Conservation (phyloP, 352 stramenopile species). For the Phytopythium ostracodes region DNA sequence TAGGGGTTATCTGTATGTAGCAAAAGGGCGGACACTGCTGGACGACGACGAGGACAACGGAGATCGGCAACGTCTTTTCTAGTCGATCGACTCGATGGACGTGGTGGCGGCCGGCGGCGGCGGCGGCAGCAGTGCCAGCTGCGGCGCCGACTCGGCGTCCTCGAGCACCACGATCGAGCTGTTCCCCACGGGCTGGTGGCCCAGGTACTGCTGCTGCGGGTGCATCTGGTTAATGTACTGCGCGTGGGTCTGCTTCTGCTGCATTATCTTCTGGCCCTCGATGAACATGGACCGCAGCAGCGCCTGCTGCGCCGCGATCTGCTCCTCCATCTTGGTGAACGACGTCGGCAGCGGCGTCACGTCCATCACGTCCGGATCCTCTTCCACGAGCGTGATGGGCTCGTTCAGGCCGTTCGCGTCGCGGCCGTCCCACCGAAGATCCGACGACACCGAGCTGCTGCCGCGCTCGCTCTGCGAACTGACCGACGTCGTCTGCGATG, state of each 20-base stretch:
- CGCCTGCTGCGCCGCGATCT: constrained; percentile 69
- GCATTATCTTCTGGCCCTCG: constrained; percentile 76
- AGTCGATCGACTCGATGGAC: constrained; percentile 31
- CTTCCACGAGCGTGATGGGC: constrained; percentile 29
- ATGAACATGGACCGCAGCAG: constrained; percentile 69
- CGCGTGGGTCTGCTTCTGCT: constrained; percentile 26
- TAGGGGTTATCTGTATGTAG: no score
- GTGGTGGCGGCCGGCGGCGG: constrained; percentile 18
- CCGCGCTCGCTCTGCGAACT: constrained; percentile 31
- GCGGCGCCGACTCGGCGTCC: constrained; percentile 9
- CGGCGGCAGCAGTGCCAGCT: constrained; percentile 17
- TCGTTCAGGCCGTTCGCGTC: constrained; percentile 13
- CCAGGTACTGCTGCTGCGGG: constrained; percentile 32
- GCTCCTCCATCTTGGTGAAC: constrained; percentile 76
- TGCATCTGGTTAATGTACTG: constrained; percentile 24
- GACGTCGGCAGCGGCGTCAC: constrained; percentile 55
- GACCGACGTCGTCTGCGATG: constrained; percentile 27
- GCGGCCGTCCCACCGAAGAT: constrained; percentile 20
- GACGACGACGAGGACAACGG: neutral
- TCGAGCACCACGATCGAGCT: constrained; percentile 15
- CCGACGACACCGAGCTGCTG: constrained; percentile 16
- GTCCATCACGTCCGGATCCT: constrained; percentile 30
- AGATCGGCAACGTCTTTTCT: constrained; percentile 10
- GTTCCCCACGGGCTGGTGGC: constrained; percentile 17
- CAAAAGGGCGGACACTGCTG: neutral